Evolutionary conservation across 129 eudicot genomes (phyloP).

Genomic region (Flaveria brownii): DNA sequence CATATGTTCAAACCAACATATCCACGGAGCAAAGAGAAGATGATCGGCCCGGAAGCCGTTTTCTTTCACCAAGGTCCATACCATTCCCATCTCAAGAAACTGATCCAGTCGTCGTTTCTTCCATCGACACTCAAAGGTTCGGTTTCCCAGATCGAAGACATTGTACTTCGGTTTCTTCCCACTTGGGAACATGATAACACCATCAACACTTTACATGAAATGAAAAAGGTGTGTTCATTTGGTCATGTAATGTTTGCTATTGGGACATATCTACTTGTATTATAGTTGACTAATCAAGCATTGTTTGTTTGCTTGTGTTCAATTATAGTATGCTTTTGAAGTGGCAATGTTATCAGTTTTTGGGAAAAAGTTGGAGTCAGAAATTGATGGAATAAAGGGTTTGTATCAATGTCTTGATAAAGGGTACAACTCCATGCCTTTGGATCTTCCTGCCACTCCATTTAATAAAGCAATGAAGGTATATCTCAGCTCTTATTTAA

Average conservation of each 20-base stretch:
- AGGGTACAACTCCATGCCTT: conserved; percentile 96
- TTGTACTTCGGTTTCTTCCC: conserved; percentile 47
- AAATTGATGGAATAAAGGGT: conserved; percentile 55
- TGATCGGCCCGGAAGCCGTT: conserved; percentile 76
- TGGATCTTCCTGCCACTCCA: conserved; percentile 76
- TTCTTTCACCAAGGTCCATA: conserved; percentile 95
- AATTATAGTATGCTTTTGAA: conserved; percentile 70
- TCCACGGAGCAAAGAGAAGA: conserved; percentile 79
- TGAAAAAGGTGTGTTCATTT: conserved; percentile 61
- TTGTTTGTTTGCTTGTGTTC: conserved; percentile 3
- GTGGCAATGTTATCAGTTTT: conserved; percentile 78
- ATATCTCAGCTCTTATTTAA: neutral
- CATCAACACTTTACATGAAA: conserved; percentile 67
- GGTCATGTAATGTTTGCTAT: neutral
- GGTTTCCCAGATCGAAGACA: conserved; percentile 51
- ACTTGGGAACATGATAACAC: conserved; percentile 45
- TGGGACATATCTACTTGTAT: neutral
- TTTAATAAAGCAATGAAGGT: conserved; percentile 81
- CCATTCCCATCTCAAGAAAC: conserved; percentile 68
- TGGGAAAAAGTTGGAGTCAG: conserved; percentile 52
- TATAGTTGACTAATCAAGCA: neutral
- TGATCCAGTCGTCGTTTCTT: conserved; percentile 56
- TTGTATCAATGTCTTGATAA: conserved; percentile 71
- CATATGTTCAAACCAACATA: conserved; percentile 91
- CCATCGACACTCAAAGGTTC: conserved; percentile 54